Percentiles rank a stretch among this genome's conserved stretches.
These are phyloP conservation scores for Penicillium macrosclerotiorum DNA, from an alignment of 495 filamentous ascomycete genomes.

Conservation along the genomic window DNA sequence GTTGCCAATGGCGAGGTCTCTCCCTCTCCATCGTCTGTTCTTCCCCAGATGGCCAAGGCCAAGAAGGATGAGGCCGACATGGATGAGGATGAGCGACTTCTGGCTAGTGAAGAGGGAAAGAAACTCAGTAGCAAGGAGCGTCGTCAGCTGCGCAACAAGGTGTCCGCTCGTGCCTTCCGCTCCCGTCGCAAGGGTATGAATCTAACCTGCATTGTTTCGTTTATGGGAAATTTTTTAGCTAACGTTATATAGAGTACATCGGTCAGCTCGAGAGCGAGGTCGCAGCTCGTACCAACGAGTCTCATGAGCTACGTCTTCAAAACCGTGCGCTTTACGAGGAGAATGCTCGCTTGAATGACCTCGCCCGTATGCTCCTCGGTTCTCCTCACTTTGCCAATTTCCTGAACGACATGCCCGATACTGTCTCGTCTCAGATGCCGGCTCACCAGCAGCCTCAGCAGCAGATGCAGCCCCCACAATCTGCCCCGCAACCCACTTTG, in stretches of 20 bases:
- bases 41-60: slow-evolving; percentile 55
- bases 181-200: slow-evolving; percentile 89
- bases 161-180: slow-evolving; percentile 94
- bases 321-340: slow-evolving; percentile 75
- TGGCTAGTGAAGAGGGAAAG: slow-evolving; percentile 96
- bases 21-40: slow-evolving; percentile 39
- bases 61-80: slow-evolving; percentile 96
- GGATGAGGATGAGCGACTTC: slow-evolving; percentile 93
- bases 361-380: slow-evolving; percentile 80
- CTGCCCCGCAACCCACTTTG: slow-evolving; percentile 28
- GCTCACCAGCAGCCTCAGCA: slow-evolving; percentile 36
- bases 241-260: slow-evolving; percentile 79
- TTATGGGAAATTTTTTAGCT: slow-evolving; percentile 20
- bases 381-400: slow-evolving; percentile 83
- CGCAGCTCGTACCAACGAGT: slow-evolving; percentile 66
- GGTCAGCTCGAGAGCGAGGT: slow-evolving; percentile 85
- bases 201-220: neutral
- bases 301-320: slow-evolving; percentile 65
- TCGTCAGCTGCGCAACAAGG: slow-evolving; percentile 94
- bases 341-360: slow-evolving; percentile 71
- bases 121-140: slow-evolving; percentile 93
- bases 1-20: slow-evolving; percentile 51
- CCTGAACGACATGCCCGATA: slow-evolving; percentile 67
- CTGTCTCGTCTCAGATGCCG: slow-evolving; percentile 38
- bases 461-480: slow-evolving; percentile 41